Conservation (phyloP, 768 basidiomycete genomes). For the Boletus vinaceobasis region DNA sequence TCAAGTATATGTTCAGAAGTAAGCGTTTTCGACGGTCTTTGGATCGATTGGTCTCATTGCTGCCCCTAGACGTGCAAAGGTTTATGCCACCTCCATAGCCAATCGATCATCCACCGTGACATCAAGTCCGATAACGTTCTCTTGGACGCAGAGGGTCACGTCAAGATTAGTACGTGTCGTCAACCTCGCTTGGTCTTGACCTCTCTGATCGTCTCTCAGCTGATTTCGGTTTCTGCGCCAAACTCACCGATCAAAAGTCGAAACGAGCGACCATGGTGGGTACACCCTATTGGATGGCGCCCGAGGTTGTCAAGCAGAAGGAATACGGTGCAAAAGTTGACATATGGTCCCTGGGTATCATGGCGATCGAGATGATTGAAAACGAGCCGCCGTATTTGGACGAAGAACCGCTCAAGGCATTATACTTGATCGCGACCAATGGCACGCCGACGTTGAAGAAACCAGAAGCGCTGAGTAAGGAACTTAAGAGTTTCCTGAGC, state of each 20-base stretch:
- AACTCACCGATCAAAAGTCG: slow-evolving; percentile 93
- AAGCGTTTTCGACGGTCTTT: slow-evolving; percentile 24
- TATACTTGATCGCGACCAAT: slow-evolving; percentile 96
- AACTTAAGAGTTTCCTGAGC: slow-evolving; percentile 93
- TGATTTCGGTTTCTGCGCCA: slow-evolving; percentile 96
- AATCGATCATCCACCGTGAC: slow-evolving; percentile 94
- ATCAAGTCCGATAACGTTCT: slow-evolving; percentile 98
- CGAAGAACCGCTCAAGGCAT: slow-evolving; percentile 90
- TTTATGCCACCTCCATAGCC: slow-evolving; percentile 85
- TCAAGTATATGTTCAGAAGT: slow-evolving; percentile 91
- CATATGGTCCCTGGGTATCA: slow-evolving; percentile 95
- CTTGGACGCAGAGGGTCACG: slow-evolving; percentile 84
- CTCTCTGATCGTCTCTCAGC: slow-evolving; percentile 46
- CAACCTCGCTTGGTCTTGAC: neutral
- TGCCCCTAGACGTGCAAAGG: slow-evolving; percentile 84
- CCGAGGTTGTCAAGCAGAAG: slow-evolving; percentile 97
- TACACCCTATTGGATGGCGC: slow-evolving; percentile 98
- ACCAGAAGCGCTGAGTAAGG: slow-evolving; percentile 85
- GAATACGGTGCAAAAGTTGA: slow-evolving; percentile 97
- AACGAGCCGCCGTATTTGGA: slow-evolving; percentile 95
- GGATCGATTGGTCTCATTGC: neutral
- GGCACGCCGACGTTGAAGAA: slow-evolving; percentile 98
- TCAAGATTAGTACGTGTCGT: slow-evolving; percentile 87
- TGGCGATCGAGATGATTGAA: slow-evolving; percentile 99
- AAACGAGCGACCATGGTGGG: slow-evolving; percentile 99